phyloP scores from a whole-genome alignment of 2,329 filamentous ascomycete species.

The Sclerotinia glacialis region DNA sequence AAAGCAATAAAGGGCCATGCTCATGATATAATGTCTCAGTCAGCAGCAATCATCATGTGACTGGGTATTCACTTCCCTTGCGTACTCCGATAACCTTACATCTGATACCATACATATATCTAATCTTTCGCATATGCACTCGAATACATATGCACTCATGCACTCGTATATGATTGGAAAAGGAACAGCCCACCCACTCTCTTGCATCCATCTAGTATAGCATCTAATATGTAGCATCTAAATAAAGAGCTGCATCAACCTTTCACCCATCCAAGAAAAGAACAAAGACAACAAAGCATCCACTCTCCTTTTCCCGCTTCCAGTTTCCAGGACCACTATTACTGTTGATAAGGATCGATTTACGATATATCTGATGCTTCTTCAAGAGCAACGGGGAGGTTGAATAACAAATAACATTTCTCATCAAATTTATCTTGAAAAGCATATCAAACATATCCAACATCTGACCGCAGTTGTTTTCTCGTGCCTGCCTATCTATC shows the following conservation, averaged over 20 bases:
- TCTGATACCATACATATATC: not conserved
- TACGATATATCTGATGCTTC: not conserved
- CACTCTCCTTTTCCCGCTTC: not conserved
- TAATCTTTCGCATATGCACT: conserved; percentile 4
- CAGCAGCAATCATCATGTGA: too few species aligned
- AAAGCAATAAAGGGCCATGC: too few species aligned
- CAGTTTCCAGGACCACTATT: conserved; percentile 8
- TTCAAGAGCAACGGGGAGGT: not conserved
- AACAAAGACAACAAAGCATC: conserved; percentile 19
- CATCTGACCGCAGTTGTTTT: conserved; percentile 18
- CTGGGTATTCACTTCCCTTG: too few species aligned
- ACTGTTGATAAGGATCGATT: not conserved
- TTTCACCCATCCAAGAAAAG: not conserved
- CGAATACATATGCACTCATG: too few species aligned
- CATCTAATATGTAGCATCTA: too few species aligned
- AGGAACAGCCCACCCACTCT: not conserved
- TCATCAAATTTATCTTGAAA: conserved; percentile 12
- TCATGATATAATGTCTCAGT: conserved; percentile 6
- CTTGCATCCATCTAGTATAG: not conserved
- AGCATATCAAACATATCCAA: conserved; percentile 17
- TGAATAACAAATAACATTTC: not conserved
- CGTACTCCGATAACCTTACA: conserved; percentile 7
- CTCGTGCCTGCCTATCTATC: conserved; percentile 11
- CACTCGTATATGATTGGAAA: not conserved
- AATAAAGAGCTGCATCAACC: too few species aligned